phyloP scores from a whole-genome alignment of 176 grass and related monocot genomes.

The Dactylis glomerata region DNA sequence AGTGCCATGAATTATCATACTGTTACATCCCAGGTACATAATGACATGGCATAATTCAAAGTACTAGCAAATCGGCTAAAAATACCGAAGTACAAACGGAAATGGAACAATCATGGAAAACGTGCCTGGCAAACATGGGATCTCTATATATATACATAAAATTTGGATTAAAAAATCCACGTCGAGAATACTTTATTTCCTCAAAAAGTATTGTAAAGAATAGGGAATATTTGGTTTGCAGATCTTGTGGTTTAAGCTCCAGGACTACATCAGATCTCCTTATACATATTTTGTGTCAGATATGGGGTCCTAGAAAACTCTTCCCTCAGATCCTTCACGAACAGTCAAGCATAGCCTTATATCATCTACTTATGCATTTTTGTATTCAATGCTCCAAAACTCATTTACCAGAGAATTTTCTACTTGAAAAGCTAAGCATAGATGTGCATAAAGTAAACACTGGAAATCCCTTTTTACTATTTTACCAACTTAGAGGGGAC shows the following conservation, averaged over 20 bases:
- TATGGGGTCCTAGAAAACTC: background rate
- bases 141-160: background rate
- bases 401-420: background rate
- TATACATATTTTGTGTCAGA: background rate
- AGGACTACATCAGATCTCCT: background rate
- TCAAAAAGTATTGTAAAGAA: background rate
- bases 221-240: background rate
- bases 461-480: background rate
- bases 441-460: background rate
- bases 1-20: background rate
- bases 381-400: background rate
- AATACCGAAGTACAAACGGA: background rate
- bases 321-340: background rate
- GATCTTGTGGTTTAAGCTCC: background rate
- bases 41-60: background rate
- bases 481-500: background rate
- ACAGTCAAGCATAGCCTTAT: background rate
- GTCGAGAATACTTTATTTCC: conserved; percentile 1
- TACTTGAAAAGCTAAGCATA: background rate
- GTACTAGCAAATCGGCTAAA: background rate
- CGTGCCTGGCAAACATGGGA: background rate
- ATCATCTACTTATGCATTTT: background rate
- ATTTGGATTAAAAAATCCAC: background rate
- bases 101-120: background rate
- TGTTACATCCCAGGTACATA: conserved; percentile 1